Conservation (phyloP, 2,329 filamentous ascomycete genomes). For the Sporothrix phasma region DNA sequence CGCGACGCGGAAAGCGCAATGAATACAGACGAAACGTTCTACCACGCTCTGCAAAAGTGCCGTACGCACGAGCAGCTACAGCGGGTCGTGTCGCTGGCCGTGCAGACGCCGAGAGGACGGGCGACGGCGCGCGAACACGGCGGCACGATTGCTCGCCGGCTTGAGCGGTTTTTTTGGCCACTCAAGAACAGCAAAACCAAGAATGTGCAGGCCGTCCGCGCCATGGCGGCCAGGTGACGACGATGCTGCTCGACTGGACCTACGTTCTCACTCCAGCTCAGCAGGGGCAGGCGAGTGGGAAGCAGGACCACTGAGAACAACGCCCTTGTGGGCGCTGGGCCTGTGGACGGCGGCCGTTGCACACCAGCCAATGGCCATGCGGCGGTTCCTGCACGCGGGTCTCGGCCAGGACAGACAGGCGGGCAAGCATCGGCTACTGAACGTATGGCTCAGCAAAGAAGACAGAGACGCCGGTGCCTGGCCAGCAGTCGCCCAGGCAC, state of each 20-base stretch:
- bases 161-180: not conserved
- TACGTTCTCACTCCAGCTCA: constrained; percentile 18
- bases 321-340: constrained; percentile 18
- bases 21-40: constrained; percentile 6
- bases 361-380: constrained; percentile 15
- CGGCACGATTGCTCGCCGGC: not conserved
- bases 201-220: not conserved
- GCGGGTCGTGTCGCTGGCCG: constrained; percentile 21
- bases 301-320: not conserved
- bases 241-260: constrained; percentile 34
- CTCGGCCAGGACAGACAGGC: not conserved
- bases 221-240: constrained; percentile 9
- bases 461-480: not conserved
- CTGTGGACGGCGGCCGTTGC: constrained; percentile 15
- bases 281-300: too few relatives aligned
- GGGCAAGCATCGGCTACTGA: not conserved
- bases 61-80: constrained; percentile 19
- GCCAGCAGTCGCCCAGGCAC: not conserved
- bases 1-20: not conserved
- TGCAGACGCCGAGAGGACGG: constrained; percentile 19
- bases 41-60: constrained; percentile 12
- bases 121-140: constrained; percentile 12
- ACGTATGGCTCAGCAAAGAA: not conserved
- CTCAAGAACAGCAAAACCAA: not conserved
- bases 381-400: constrained; percentile 18